Conservation (phyloP, 78 protist genomes). For the Cyanophora paradoxa region DNA sequence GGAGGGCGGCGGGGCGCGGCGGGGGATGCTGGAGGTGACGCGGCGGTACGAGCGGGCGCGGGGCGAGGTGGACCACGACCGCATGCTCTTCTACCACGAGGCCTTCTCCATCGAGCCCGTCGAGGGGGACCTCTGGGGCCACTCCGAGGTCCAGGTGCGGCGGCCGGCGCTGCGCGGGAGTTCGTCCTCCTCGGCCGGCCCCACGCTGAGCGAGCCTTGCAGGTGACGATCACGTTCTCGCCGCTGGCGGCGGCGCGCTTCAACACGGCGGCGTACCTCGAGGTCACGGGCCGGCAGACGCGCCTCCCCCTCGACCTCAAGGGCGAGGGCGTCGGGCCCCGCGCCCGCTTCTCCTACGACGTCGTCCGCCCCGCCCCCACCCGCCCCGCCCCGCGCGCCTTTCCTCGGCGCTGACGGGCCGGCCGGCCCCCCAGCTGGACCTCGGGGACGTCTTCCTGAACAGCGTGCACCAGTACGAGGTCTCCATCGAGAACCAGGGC, state of each 20-base stretch:
- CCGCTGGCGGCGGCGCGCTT: slow-evolving; percentile 17
- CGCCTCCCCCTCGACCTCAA: slow-evolving; percentile 45
- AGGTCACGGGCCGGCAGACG: slow-evolving; percentile 33
- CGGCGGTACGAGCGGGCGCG: slow-evolving; percentile 2
- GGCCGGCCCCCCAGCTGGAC: too few species aligned
- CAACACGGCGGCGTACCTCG: slow-evolving; percentile 28
- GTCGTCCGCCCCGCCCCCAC: too few species aligned
- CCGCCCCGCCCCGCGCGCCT: too few species aligned
- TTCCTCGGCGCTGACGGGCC: too few species aligned
- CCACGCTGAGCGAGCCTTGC: not conserved
- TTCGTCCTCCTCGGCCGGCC: too few species aligned
- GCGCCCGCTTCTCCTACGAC: slow-evolving; percentile 22
- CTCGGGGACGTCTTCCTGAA: slow-evolving; percentile 53
- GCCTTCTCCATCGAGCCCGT: slow-evolving; percentile 44
- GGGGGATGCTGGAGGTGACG: not conserved
- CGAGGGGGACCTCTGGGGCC: slow-evolving; percentile 38
- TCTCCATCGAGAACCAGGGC: slow-evolving; percentile 37
- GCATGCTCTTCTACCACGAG: too few species aligned
- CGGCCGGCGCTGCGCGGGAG: too few species aligned
- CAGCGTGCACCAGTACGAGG: slow-evolving; percentile 34
- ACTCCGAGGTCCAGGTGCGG: too few species aligned
- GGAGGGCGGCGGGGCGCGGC: not conserved
- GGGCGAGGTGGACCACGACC: too few species aligned
- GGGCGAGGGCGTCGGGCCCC: slow-evolving; percentile 52
- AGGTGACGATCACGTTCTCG: slow-evolving; percentile 27